Conservation (phyloP, 257 asterid species). For the Solanum infundibuliforme region DNA sequence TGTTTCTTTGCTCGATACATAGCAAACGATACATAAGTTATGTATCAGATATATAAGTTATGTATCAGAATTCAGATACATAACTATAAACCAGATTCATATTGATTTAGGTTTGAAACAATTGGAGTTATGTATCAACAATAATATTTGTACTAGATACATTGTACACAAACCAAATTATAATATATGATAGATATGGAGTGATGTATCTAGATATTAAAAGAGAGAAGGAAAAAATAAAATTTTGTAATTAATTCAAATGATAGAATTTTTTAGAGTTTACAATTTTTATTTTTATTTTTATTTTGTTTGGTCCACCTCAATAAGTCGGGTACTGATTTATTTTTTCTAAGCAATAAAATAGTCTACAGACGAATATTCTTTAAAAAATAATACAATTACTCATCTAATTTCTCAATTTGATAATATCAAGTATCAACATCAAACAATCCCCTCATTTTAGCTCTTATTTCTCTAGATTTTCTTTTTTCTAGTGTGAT, state of each 20-base stretch:
- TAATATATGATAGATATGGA: no score
- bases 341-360: not conserved
- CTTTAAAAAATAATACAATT: not conserved
- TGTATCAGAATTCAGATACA: not conserved
- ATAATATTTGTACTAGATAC: no score
- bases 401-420: not conserved
- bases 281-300: no score
- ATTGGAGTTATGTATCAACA: no score
- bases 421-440: not conserved
- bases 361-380: no score
- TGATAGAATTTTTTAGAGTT: no score
- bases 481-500: not conserved
- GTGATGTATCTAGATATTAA: not conserved
- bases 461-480: not conserved
- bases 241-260: no score
- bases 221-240: no score
- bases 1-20: not conserved
- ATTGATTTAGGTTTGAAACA: no score
- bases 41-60: no score
- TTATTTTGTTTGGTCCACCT: not conserved
- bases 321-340: not conserved
- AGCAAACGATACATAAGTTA: no score
- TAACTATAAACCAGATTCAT: not conserved
- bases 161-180: not conserved
- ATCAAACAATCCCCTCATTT: not conserved